A percentile compares a stretch with the other conserved stretches of the same genome.
Evolutionary conservation across 441 rosid species (phyloP).

Genomic region (Populus tomentosa): DNA sequence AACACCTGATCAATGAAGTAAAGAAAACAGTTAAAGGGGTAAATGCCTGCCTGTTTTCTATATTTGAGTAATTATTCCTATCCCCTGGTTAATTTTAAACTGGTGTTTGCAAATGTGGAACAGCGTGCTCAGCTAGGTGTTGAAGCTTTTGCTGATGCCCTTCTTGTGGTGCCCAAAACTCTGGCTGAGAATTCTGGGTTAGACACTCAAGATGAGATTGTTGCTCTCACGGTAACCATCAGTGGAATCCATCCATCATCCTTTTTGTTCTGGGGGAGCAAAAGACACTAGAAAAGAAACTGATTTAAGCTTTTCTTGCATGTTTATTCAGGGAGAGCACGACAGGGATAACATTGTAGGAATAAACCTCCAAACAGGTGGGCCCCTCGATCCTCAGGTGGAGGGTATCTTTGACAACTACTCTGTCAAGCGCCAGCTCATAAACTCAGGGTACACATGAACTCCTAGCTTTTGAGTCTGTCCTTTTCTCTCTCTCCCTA

Average conservation of each 20-base stretch:
- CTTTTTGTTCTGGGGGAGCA: neutral
- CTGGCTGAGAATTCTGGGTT: slow-evolving; percentile 96
- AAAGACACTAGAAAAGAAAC: neutral
- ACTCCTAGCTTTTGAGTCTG: neutral
- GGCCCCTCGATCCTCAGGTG: slow-evolving; percentile 81
- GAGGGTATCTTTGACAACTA: slow-evolving; percentile 93
- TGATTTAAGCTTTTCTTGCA: slow-evolving; percentile 1
- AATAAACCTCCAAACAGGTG: slow-evolving; percentile 72
- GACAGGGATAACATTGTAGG: slow-evolving; percentile 88
- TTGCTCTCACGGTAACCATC: slow-evolving; percentile 61
- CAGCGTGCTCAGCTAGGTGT: slow-evolving; percentile 98
- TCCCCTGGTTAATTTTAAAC: neutral
- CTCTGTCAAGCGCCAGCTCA: slow-evolving; percentile 86
- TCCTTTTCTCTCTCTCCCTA: neutral
- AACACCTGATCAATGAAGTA: slow-evolving; percentile 68
- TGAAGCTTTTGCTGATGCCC: slow-evolving; percentile 93
- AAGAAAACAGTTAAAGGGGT: slow-evolving; percentile 96
- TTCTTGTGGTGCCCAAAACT: slow-evolving; percentile 86
- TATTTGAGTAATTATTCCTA: neutral
- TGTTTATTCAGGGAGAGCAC: slow-evolving; percentile 73
- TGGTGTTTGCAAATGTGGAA: slow-evolving; percentile 16
- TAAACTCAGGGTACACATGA: slow-evolving; percentile 71
- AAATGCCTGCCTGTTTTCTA: slow-evolving; percentile 12
- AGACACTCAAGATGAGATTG: slow-evolving; percentile 90
- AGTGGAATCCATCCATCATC: neutral